phyloP scores from a whole-genome alignment of 192 early-diverging fungal genomes.

The Coemansia sp. region DNA sequence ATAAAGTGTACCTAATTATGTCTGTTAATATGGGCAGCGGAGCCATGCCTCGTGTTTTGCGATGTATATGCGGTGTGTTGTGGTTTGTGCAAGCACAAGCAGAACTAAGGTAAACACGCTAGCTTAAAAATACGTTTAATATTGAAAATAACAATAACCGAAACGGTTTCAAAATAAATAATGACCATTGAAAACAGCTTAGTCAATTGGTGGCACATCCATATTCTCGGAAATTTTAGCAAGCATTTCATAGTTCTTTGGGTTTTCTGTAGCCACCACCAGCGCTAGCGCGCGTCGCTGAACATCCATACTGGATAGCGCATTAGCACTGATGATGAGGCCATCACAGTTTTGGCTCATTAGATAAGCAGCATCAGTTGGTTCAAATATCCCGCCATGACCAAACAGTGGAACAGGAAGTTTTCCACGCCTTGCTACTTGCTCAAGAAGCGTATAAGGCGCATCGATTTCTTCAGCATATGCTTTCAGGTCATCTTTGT shows the following conservation, averaged over 20 bases:
- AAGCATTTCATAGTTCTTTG: constrained; percentile 58
- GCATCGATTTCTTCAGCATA: constrained; percentile 88
- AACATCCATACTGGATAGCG: constrained; percentile 86
- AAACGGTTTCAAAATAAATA: no score
- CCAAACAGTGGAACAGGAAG: constrained; percentile 97
- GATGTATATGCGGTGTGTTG: no score
- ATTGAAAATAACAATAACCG: no score
- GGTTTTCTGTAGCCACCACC: constrained; percentile 90
- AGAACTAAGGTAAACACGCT: no score
- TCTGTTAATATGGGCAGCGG: no score
- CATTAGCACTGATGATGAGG: constrained; percentile 88
- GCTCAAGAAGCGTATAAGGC: constrained; percentile 78
- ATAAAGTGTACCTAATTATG: no score
- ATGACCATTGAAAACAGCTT: background rate
- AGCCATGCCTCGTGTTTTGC: no score
- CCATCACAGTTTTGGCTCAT: constrained; percentile 97
- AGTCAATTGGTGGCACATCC: background rate
- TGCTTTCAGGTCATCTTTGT: constrained; percentile 78
- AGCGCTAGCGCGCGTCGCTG: constrained; percentile 84
- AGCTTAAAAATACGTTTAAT: no score
- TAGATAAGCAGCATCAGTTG: constrained; percentile 97
- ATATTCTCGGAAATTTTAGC: background rate
- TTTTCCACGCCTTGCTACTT: constrained; percentile 76
- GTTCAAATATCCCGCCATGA: constrained; percentile 90
- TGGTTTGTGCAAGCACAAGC: no score